Conservation (phyloP, 805 yeast genomes). For the Wickerhamiella slavikovae region DNA sequence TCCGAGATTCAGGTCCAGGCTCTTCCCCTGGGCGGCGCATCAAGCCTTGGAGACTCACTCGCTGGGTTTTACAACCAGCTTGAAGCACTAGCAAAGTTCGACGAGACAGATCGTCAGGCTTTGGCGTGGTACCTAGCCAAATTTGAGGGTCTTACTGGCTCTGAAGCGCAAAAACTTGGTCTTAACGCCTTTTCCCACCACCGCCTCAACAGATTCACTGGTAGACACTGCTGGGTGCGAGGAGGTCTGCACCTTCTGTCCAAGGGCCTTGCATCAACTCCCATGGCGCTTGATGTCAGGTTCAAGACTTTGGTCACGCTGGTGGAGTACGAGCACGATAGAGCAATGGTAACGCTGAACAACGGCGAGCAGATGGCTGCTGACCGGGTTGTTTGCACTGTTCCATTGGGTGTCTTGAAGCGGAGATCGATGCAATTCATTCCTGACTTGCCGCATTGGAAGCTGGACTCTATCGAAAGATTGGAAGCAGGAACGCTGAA, state of each 20-base stretch:
- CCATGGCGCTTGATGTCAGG: conserved; percentile 21
- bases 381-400: conserved; percentile 21
- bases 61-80: conserved; percentile 17
- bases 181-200: conserved; percentile 23
- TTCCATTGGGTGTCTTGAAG: conserved; percentile 24
- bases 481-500: conserved; percentile 22
- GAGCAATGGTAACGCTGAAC: conserved; percentile 16
- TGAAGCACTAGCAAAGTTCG: conserved; percentile 15
- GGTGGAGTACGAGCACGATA: conserved; percentile 19
- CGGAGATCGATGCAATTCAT: conserved; percentile 19
- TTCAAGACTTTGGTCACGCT: conserved; percentile 21
- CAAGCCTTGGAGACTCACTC: conserved; percentile 20
- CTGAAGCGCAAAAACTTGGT: conserved; percentile 17
- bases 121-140: conserved; percentile 23
- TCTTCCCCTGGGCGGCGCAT: conserved; percentile 17
- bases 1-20: conserved; percentile 14
- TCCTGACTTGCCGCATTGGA: conserved; percentile 24
- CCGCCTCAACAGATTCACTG: conserved; percentile 21
- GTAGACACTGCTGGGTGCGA: conserved; percentile 20
- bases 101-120: conserved; percentile 17
- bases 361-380: conserved; percentile 23
- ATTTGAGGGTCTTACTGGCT: conserved; percentile 20
- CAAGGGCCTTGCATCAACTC: conserved; percentile 20
- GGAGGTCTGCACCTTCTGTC: conserved; percentile 19
- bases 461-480: conserved; percentile 20